Evolutionary conservation across 495 filamentous ascomycete genomes (phyloP).

Genomic region (Penicillium lagena): DNA sequence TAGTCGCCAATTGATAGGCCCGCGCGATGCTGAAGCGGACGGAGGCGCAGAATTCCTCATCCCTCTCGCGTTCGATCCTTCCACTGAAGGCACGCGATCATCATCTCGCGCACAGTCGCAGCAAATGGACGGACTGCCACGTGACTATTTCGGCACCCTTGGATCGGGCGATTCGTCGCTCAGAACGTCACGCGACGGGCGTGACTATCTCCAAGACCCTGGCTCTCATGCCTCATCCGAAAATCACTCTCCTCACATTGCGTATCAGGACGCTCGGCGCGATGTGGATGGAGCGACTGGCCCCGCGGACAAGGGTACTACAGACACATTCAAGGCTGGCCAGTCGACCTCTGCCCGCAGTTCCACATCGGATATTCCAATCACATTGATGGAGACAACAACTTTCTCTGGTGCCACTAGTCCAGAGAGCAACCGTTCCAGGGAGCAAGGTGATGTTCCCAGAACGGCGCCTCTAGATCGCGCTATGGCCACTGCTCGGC

Average conservation of each 20-base stretch:
- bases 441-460: slow-evolving; percentile 2
- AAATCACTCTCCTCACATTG: slow-evolving; percentile 72
- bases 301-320: slow-evolving; percentile 46
- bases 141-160: slow-evolving; percentile 17
- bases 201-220: slow-evolving; percentile 9
- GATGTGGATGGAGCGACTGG: slow-evolving; percentile 9
- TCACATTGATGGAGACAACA: slow-evolving; percentile 21
- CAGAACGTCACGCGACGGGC: slow-evolving; percentile 12
- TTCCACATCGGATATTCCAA: slow-evolving; percentile 52
- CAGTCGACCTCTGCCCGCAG: slow-evolving; percentile 53
- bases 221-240: slow-evolving; percentile 17
- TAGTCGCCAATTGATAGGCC: slow-evolving; percentile 61
- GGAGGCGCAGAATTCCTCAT: slow-evolving; percentile 79
- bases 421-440: slow-evolving; percentile 25
- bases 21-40: slow-evolving; percentile 54
- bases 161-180: slow-evolving; percentile 15
- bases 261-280: slow-evolving; percentile 67
- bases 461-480: slow-evolving; percentile 16
- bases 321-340: slow-evolving; percentile 50
- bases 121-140: slow-evolving; percentile 22
- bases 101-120: slow-evolving; percentile 35
- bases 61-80: slow-evolving; percentile 84
- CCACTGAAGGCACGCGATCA: slow-evolving; percentile 48
- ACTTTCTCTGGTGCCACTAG: slow-evolving; percentile 28
- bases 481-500: slow-evolving; percentile 22